Evolutionary conservation across 2,329 filamentous ascomycete genomes (phyloP), one percentile per base, ranked within the genome.

Genomic region (Podosphaera xanthii): DNA sequence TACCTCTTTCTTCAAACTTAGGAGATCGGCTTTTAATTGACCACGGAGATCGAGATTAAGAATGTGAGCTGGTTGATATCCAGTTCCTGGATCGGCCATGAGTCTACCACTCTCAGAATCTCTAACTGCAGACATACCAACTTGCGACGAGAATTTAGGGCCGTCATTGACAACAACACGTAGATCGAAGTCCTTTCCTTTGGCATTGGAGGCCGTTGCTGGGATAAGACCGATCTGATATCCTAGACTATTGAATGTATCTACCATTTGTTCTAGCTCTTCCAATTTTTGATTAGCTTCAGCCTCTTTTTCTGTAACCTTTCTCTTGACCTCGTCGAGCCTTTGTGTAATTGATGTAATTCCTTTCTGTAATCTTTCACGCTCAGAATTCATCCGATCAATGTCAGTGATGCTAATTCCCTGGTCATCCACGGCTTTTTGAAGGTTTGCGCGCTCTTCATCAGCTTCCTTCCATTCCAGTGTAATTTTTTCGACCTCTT

Each of bases 401-500:
- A 98, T 97, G 77, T 98, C 92, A 72, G 92, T 86, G 72, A 96
- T 94, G 67, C 89, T 94, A 69, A 98, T 90, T 2, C 92, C 92
- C 69, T 94, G 88, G 65, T 85, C 83, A 70, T 97, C 92, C 35
- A 98, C 89, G 36, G 86, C 83, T 61, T 84, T 82, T 70, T 97
- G 91, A 8, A 98, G 77, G 36, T 78, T 77, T 49, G 81, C 74
- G 62, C 88, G 82, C 70, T 98, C 92, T 14, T 86, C 82, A 63
- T 97, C 90, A 0, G 85, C 86, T 65, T 87, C 85, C 60, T 80
- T 77, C 40, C 94, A 74, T 66, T 95, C 89, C 7, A 77, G 73
- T 59, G 83, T 75, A 31, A 88, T 79, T 69, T 90, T 91, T 58
- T 86, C 82, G 36, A 95, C 82, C 69, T 95, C 89, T 59, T 90